Evolutionary conservation across 192 early-diverging fungal species (phyloP), one percentile per base, ranked within the genome.

Genomic region (Coemansia sp.): DNA sequence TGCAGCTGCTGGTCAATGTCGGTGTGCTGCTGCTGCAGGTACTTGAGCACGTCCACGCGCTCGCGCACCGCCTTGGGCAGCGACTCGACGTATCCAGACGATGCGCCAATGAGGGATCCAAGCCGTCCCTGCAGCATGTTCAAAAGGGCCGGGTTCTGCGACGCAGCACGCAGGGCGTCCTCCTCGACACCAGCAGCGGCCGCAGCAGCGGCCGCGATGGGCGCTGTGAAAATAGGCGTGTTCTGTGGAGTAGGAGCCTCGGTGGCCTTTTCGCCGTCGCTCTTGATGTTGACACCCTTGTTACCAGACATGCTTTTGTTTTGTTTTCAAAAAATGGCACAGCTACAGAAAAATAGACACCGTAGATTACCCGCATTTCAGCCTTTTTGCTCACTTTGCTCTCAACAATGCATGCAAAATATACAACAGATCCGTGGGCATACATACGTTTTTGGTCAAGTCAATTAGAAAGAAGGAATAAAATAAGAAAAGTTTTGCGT

Each of bases 1-100:
- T 91, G 90, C 86, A 98, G 93, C 80, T 93, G 82, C 46, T 85
- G 80, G 80, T 95, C 93, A 17, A 98, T 78, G 15, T 84, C 86
- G 33, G 84, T 71, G 70, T 95, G 93, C 83, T 96, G 86, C 60
- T 87, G 81, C 86, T 96, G 95, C 62, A 96, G 77, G 63, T 85
- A 89, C 82, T 90, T 90, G 64, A 98, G 85, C 44, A 87, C 90
- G 67, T 93, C 87, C 41, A 98, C 62, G 62, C 96, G 90, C 62
- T 88, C 85, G 65, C 92, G 89, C 59, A 97, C 92, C 6, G 84
- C 82, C 42, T 85, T 65, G 37, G 90, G 87, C 52, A 96, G 82
- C 22, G 84, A 80, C 53, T 90, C 82, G 46, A 89, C 71, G 62
- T 90, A 91, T 34, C 84, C 88, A 17, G 90, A 90, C 17, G 87